Conservation (phyloP, 805 yeast species). For the Candida oleophila region DNA sequence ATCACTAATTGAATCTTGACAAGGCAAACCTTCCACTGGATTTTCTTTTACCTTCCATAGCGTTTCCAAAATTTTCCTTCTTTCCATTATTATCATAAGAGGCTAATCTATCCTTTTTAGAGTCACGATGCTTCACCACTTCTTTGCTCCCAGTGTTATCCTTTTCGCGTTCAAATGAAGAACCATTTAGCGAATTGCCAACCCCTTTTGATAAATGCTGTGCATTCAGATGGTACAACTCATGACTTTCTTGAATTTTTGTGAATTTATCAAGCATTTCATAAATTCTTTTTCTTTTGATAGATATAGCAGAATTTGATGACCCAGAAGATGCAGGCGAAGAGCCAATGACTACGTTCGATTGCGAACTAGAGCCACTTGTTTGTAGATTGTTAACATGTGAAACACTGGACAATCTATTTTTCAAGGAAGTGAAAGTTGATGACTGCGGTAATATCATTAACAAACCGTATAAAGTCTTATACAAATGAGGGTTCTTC, state of each 20-base stretch:
- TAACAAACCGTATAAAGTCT: constrained; percentile 84
- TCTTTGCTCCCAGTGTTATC: background rate
- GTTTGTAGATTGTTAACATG: constrained; percentile 27
- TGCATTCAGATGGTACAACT: constrained; percentile 6
- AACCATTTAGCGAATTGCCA: background rate
- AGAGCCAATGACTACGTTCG: constrained; percentile 6
- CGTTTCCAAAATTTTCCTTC: constrained; percentile 4
- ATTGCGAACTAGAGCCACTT: constrained; percentile 2
- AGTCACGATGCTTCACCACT: background rate
- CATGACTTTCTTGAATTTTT: constrained; percentile 36
- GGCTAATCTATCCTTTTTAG: background rate
- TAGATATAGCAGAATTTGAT: constrained; percentile 24
- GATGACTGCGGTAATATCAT: constrained; percentile 94
- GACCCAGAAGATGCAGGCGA: constrained; percentile 10
- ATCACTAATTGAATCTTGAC: constrained; percentile 26
- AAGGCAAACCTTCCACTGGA: constrained; percentile 23
- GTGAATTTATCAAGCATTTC: constrained; percentile 43
- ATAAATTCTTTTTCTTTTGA: constrained; percentile 35
- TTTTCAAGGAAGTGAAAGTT: constrained; percentile 80
- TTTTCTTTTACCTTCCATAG: constrained; percentile 12
- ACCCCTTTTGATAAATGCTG: background rate
- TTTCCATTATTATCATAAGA: background rate
- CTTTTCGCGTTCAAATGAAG: background rate
- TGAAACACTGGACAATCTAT: constrained; percentile 64
- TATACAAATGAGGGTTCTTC: constrained; percentile 74